phyloP scores from a whole-genome alignment of 2,329 filamentous ascomycete genomes.

The Talaromyces sp. region DNA sequence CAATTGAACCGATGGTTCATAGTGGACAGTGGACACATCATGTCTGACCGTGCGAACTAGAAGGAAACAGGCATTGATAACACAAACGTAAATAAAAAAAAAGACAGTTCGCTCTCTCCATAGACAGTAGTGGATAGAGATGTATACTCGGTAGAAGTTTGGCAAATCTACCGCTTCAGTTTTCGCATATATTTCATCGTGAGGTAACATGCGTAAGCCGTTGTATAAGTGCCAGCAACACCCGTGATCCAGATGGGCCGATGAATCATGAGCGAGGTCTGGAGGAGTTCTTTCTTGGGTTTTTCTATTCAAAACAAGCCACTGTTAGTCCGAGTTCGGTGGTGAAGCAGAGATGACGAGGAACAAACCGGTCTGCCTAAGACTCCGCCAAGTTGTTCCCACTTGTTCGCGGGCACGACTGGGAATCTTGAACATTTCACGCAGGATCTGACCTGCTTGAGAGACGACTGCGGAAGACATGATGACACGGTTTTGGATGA shows the following conservation, averaged over 20 bases:
- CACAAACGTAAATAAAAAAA: not conserved
- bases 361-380: conserved; percentile 17
- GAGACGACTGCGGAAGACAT: conserved; percentile 17
- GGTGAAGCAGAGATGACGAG: not conserved
- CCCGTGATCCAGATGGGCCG: conserved; percentile 17
- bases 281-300: conserved; percentile 16
- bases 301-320: conserved; percentile 4
- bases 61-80: not conserved
- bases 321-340: not conserved
- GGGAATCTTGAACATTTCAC: conserved; percentile 19
- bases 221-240: conserved; percentile 15
- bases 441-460: conserved; percentile 19
- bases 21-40: not conserved
- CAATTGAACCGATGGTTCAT: not conserved
- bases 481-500: conserved; percentile 1
- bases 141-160: not conserved
- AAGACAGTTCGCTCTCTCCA: not conserved
- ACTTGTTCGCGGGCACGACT: conserved; percentile 17
- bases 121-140: not conserved
- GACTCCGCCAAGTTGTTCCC: conserved; percentile 11
- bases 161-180: not conserved
- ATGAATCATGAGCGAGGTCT: conserved; percentile 16
- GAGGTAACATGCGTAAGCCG: conserved; percentile 13
- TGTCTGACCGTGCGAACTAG: not conserved
- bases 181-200: conserved; percentile 11